Percentiles rank a stretch among this genome's conserved stretches.
phyloP scores from a whole-genome alignment of 228 moss, liverwort and hornwort species.

The Sphagnum fallax region DNA sequence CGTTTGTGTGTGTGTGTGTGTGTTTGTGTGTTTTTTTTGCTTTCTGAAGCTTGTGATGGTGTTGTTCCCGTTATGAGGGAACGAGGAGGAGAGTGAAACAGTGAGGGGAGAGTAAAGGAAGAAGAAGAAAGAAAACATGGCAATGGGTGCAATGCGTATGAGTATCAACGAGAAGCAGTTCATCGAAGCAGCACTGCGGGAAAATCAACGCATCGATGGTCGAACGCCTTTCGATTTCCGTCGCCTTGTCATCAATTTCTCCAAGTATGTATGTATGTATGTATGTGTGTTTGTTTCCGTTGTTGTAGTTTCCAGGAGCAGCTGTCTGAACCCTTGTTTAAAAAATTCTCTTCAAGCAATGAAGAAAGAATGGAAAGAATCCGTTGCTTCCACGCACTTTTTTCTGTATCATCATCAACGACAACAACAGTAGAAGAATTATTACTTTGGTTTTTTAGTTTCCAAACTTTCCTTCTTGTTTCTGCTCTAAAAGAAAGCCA shows the following conservation, averaged over 20 bases:
- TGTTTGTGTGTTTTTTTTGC: no score
- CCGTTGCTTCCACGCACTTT: not conserved
- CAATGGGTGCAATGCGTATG: slow-evolving; percentile 39
- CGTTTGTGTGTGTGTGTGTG: no score
- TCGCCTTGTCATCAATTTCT: slow-evolving; percentile 51
- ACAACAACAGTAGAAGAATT: no score
- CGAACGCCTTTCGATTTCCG: slow-evolving; percentile 79
- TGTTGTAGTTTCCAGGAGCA: not conserved
- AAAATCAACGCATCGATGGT: slow-evolving; percentile 82
- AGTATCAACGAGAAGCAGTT: slow-evolving; percentile 88
- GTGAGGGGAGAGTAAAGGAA: no score
- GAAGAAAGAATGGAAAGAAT: not conserved
- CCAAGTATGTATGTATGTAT: slow-evolving; percentile 28
- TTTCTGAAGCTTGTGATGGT: no score
- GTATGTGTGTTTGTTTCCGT: not conserved
- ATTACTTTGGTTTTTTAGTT: not conserved
- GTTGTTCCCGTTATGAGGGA: not conserved
- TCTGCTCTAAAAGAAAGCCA: not conserved
- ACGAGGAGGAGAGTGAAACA: no score
- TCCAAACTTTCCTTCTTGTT: not conserved
- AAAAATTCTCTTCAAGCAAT: not conserved
- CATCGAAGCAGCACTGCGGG: slow-evolving; percentile 58
- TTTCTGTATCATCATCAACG: not conserved
- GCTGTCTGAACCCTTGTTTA: not conserved
- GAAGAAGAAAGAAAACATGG: slow-evolving; percentile 26